These are phyloP conservation scores for Syzygium oleosum DNA, from an alignment of 345 rosid species.

Conservation along the genomic window DNA sequence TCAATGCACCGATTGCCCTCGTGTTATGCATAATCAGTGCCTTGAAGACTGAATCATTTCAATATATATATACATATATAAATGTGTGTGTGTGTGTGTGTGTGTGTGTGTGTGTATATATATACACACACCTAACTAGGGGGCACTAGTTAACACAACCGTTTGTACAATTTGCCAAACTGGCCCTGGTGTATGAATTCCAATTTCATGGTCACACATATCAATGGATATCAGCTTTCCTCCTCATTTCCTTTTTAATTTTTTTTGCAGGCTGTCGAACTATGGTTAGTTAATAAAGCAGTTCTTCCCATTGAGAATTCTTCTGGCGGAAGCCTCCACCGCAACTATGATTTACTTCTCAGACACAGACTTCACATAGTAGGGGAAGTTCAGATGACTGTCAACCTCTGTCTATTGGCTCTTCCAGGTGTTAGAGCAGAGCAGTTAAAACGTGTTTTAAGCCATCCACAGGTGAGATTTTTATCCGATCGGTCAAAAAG, in stretches of 20 bases:
- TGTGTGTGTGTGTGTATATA: too few species aligned
- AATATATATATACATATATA: background rate
- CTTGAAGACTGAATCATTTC: background rate
- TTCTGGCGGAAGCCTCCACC: slow-evolving; percentile 51
- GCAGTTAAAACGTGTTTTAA: slow-evolving; percentile 43
- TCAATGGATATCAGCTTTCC: background rate
- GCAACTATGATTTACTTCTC: slow-evolving; percentile 51
- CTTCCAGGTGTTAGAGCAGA: slow-evolving; percentile 39
- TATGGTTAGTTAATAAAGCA: slow-evolving; percentile 50
- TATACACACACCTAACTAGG: background rate
- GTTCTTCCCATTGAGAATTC: slow-evolving; percentile 60
- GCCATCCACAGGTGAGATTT: slow-evolving; percentile 46
- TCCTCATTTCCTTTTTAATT: background rate
- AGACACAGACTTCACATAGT: slow-evolving; percentile 59
- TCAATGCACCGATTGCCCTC: background rate
- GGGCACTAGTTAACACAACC: background rate
- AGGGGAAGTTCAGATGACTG: slow-evolving; percentile 43
- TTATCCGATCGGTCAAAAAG: background rate
- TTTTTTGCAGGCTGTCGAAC: slow-evolving; percentile 42
- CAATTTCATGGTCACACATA: background rate
- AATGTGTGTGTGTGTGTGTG: too few species aligned
- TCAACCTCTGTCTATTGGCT: slow-evolving; percentile 43
- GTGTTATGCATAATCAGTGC: background rate
- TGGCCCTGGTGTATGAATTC: background rate
- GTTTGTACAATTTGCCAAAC: background rate